These are phyloP conservation scores for Eudorina sp. DNA, from an alignment of 139 green algal genomes.

Conservation along the genomic window DNA sequence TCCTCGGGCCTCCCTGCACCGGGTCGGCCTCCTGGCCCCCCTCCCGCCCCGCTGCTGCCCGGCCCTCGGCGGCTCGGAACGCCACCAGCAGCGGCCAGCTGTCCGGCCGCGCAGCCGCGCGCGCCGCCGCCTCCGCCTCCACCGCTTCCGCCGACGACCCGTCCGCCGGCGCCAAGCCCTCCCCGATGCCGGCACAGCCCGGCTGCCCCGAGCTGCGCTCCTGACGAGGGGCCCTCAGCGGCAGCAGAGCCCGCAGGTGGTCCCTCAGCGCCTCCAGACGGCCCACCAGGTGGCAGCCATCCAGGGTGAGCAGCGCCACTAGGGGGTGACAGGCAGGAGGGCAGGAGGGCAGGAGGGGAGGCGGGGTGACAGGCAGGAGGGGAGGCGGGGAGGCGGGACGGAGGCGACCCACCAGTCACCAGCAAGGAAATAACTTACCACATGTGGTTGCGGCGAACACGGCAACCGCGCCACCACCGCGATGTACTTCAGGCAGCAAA, in stretches of 20 bases:
- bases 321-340: neutral
- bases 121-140: too few relatives aligned
- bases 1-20: neutral
- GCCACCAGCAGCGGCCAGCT: neutral
- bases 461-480: too few relatives aligned
- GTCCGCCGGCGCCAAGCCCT: too few relatives aligned
- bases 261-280: slow-evolving; percentile 16
- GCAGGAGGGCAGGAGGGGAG: neutral
- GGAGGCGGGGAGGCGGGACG: neutral
- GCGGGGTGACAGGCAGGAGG: neutral
- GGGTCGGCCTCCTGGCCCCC: neutral
- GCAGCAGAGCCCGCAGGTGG: neutral
- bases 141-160: too few relatives aligned
- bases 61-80: neutral
- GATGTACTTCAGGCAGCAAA: neutral
- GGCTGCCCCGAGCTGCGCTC: too few relatives aligned
- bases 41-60: neutral
- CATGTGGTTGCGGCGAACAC: too few relatives aligned
- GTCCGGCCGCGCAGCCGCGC: neutral
- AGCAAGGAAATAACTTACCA: neutral
- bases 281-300: slow-evolving; percentile 66
- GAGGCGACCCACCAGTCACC: neutral
- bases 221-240: too few relatives aligned
- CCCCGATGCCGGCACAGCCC: too few relatives aligned
- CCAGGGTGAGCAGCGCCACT: slow-evolving; percentile 54